Percentiles rank a stretch among this genome's conserved stretches.
phyloP scores from a whole-genome alignment of 768 basidiomycete genomes.

The Panaeolus papilionaceus region DNA sequence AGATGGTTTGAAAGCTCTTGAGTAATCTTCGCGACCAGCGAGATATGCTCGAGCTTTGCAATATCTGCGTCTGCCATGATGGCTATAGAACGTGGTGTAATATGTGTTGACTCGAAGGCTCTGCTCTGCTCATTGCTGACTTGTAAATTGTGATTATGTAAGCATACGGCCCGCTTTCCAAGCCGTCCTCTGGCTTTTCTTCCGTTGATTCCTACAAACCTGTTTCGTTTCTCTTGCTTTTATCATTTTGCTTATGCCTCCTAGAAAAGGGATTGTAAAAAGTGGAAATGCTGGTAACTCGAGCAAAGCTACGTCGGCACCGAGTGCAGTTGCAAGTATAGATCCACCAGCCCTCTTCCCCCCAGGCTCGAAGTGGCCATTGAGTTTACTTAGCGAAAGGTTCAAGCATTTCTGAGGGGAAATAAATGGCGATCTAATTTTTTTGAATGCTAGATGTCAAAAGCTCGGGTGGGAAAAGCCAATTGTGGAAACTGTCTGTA shows the following conservation, averaged over 20 bases:
- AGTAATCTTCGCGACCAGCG: slow-evolving; percentile 88
- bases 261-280: slow-evolving; percentile 79
- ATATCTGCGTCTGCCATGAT: slow-evolving; percentile 77
- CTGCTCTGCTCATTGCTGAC: neutral
- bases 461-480: slow-evolving; percentile 92
- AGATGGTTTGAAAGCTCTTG: slow-evolving; percentile 93
- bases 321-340: slow-evolving; percentile 27
- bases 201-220: neutral
- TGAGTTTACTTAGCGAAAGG: slow-evolving; percentile 83
- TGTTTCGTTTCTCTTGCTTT: slow-evolving; percentile 1
- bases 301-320: slow-evolving; percentile 52
- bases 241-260: slow-evolving; percentile 53
- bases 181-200: too few relatives aligned
- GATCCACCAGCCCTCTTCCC: slow-evolving; percentile 75
- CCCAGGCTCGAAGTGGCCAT: slow-evolving; percentile 83
- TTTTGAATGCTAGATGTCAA: slow-evolving; percentile 65
- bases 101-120: neutral
- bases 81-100: neutral
- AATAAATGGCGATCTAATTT: slow-evolving; percentile 9
- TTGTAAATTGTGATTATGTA: slow-evolving; percentile 9
- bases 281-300: slow-evolving; percentile 93
- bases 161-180: neutral
- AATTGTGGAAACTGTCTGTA: slow-evolving; percentile 71
- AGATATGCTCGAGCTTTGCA: slow-evolving; percentile 92
- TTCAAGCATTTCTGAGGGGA: slow-evolving; percentile 29